These are phyloP conservation scores for Crithidia bombi DNA, from an alignment of 208 protist species.

Conservation along the genomic window DNA sequence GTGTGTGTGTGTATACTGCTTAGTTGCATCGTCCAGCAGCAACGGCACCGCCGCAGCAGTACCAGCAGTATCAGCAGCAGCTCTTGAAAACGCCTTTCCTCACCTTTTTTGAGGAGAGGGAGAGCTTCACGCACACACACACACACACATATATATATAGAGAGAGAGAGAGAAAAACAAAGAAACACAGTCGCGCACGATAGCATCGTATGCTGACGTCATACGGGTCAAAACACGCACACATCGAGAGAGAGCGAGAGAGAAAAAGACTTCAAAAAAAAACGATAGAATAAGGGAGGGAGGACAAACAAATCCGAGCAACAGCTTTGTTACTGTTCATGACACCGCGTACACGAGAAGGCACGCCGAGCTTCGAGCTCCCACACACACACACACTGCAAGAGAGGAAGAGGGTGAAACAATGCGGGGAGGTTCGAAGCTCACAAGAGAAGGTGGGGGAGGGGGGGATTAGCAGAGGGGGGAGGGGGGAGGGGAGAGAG, in stretches of 20 bases:
- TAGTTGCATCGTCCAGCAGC: no score
- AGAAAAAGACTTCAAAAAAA: background rate
- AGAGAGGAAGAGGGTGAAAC: constrained; percentile 5
- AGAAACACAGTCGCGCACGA: background rate
- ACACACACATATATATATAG: background rate
- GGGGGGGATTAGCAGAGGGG: background rate
- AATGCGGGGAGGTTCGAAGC: background rate
- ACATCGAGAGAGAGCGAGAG: background rate
- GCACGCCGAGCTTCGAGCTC: no score
- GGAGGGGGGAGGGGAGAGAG: background rate
- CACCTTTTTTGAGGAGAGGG: no score
- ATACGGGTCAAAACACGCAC: background rate
- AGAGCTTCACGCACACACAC: background rate
- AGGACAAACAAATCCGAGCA: constrained; percentile 6
- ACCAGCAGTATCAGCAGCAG: no score
- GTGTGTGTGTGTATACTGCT: no score
- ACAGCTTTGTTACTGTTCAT: no score
- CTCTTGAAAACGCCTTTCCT: no score
- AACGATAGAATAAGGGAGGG: no score
- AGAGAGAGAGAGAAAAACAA: background rate
- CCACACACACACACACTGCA: background rate
- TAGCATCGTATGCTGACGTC: no score
- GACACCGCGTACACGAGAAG: no score
- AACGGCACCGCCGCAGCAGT: no score
- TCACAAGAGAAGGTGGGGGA: background rate